phyloP scores from a whole-genome alignment of 108 stramenopile species.

The Cyclotella atomus region DNA sequence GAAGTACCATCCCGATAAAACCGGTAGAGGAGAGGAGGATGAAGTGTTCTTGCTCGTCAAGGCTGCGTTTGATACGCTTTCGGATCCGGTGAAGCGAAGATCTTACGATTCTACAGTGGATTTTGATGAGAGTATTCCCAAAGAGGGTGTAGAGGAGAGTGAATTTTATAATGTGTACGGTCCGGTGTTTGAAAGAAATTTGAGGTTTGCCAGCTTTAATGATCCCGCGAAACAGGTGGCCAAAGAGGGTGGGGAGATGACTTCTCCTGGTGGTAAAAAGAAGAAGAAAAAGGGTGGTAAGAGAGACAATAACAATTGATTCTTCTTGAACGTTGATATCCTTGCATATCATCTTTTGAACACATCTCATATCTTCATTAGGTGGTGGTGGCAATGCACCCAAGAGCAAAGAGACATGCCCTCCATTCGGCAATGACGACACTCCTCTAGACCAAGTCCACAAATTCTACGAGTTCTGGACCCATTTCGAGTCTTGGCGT shows the following conservation, averaged over 20 bases:
- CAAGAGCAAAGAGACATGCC: slow-evolving; percentile 33
- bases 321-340: no score
- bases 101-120: slow-evolving; percentile 94
- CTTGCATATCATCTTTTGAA: no score
- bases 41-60: slow-evolving; percentile 95
- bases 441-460: slow-evolving; percentile 90
- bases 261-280: slow-evolving; percentile 22
- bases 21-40: slow-evolving; percentile 88
- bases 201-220: slow-evolving; percentile 85
- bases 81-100: slow-evolving; percentile 77
- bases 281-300: slow-evolving; percentile 54
- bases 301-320: no score
- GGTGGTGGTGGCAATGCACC: no score
- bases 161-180: slow-evolving; percentile 78
- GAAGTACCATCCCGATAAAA: slow-evolving; percentile 90
- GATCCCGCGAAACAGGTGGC: slow-evolving; percentile 31
- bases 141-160: slow-evolving; percentile 35
- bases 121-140: slow-evolving; percentile 96
- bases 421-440: slow-evolving; percentile 86
- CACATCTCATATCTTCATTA: no score
- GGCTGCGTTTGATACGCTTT: slow-evolving; percentile 92
- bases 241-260: slow-evolving; percentile 23
- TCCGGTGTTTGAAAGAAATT: slow-evolving; percentile 93
- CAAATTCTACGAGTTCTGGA: slow-evolving; percentile 97
- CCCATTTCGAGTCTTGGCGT: slow-evolving; percentile 94